These are phyloP conservation scores for Tarenaya hassleriana DNA, from an alignment of 345 rosid species.

Conservation along the genomic window DNA sequence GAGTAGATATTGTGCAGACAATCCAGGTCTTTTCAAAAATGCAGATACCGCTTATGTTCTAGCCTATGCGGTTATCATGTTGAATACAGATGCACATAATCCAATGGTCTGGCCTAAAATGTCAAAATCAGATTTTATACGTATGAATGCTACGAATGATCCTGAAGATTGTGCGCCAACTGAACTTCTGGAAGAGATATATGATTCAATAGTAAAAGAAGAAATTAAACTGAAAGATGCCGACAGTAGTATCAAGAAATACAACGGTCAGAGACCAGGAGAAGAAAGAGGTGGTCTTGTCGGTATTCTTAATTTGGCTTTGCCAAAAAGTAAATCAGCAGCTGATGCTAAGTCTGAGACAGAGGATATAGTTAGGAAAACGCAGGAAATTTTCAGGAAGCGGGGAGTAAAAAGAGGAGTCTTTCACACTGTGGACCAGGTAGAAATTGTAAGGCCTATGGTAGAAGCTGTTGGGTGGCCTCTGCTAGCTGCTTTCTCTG, in stretches of 20 bases:
- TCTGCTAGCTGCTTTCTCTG: constrained; percentile 92
- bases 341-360: constrained; percentile 77
- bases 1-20: constrained; percentile 95
- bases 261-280: constrained; percentile 61
- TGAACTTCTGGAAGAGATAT: constrained; percentile 81
- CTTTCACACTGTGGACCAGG: constrained; percentile 65
- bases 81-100: constrained; percentile 95
- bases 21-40: constrained; percentile 89
- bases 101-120: constrained; percentile 97
- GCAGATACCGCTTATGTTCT: constrained; percentile 99
- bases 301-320: constrained; percentile 78
- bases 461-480: constrained; percentile 99
- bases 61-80: constrained; percentile 97
- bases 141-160: constrained; percentile 71
- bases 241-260: constrained; percentile 42
- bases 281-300: constrained; percentile 92
- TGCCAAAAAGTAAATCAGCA: constrained; percentile 65
- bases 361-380: constrained; percentile 80
- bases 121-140: constrained; percentile 89
- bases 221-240: constrained; percentile 96
- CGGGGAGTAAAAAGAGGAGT: constrained; percentile 84
- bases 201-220: constrained; percentile 89
- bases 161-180: constrained; percentile 76
- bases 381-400: constrained; percentile 85
- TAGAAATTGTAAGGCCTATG: constrained; percentile 89